These are phyloP conservation scores for Thelonectria olida DNA, from an alignment of 2,329 filamentous ascomycete species.

Conservation along the genomic window DNA sequence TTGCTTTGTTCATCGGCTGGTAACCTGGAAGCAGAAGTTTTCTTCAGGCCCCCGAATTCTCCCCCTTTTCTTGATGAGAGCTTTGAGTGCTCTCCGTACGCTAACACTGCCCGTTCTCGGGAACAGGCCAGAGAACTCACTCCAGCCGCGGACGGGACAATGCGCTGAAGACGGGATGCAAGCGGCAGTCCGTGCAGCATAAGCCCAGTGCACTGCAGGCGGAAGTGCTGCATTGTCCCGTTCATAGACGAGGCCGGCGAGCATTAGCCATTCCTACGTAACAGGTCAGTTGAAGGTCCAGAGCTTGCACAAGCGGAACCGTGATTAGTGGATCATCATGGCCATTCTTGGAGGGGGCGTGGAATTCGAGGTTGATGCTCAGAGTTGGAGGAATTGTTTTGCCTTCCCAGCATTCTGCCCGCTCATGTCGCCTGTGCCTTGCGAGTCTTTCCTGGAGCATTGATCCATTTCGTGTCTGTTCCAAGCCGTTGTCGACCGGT, in stretches of 20 bases:
- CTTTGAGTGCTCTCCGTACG: neutral
- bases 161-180: slow-evolving; percentile 22
- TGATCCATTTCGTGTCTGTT: slow-evolving; percentile 23
- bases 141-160: slow-evolving; percentile 14
- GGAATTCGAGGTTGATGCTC: neutral
- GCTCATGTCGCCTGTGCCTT: neutral
- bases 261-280: neutral
- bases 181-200: slow-evolving; percentile 27
- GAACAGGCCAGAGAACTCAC: slow-evolving; percentile 10
- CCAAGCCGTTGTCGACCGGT: slow-evolving; percentile 20
- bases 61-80: neutral
- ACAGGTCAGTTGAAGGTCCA: neutral
- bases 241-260: neutral
- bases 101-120: slow-evolving; percentile 12
- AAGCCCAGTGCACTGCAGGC: neutral
- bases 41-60: neutral
- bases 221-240: slow-evolving; percentile 12
- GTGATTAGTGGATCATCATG: slow-evolving; percentile 11
- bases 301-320: slow-evolving; percentile 28
- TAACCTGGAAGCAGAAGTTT: slow-evolving; percentile 7
- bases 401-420: neutral
- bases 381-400: neutral
- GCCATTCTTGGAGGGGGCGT: neutral
- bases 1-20: slow-evolving; percentile 10
- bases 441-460: slow-evolving; percentile 8